Evolutionary conservation across 768 basidiomycete species (phyloP), one percentile per base, ranked within the genome.

Genomic region (Boletus speciosus): DNA sequence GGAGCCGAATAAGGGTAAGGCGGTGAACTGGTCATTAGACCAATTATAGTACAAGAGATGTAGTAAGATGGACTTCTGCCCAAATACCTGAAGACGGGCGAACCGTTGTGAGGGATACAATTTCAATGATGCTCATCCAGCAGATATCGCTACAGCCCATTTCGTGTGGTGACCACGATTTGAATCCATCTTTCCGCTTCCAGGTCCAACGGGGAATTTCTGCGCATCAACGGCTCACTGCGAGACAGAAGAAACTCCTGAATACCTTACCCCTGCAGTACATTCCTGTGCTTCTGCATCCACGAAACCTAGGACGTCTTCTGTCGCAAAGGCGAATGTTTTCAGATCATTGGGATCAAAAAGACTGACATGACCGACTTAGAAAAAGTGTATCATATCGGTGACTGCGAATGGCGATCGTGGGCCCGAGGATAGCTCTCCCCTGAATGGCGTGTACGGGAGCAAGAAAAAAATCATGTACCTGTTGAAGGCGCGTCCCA

Each of bases 71-170:
- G 12, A 63, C 50, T 59, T 31, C 62, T 51, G 6, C 58, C 29
- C 8, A 29, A 6, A 29, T 29, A 29, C 8, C 8, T 9, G 29
- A 47, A 52, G 34, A 63, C 39, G 0, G 55, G 58, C 1, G 54
- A 49, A 9, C 58, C 52, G 12, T 47, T 52, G 7, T 42, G 32
- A 9, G 52, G 52, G 19, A 40, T 4, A 55, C 10, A 14, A 63
- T 38, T 27, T 56, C 47, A 8, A 62, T 41, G 23, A 63, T 37
- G 32, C 19, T 60, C 62, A 35, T 56, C 58, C 10, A 63, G 23
- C 6, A 44, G 37, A 32, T 63, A 60, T 14, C 61, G 36, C 62
- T 58, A 63, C n/a, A 57, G 39, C 6, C 62, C 62, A 6, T 55
- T 52, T 34, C 48, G 49, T 9, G 62, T 63, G 16, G 59, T 63